Base-by-base conservation (phyloP, 306 rosid species). In the Ormosia emarginata region DNA sequence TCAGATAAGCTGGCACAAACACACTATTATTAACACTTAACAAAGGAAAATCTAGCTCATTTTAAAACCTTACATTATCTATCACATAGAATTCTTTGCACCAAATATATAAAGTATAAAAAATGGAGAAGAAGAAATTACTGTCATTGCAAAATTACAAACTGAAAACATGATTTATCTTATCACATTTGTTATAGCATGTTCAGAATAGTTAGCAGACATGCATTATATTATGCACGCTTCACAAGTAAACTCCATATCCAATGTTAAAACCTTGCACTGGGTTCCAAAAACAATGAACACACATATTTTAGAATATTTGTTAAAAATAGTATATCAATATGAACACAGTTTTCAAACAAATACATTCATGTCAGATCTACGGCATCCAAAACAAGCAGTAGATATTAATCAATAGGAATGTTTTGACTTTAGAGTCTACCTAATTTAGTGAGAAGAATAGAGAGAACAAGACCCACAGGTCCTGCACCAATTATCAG, bases 401-500 rank as follows among this genome's bases (percentile, higher is more conserved):
- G 12, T 13, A 62, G 40, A 47, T 2, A 76, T 47, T 15, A 37
- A 80, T 80, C 64, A 41, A 70, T 29, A n/a, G 10, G 30, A 77
- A 56, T 55, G 71, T 65, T 24, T 67, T 79, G 37, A 71, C 4
- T 12, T 71, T 14, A 74, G 50, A 15, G 43, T 17, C n/a, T 84
- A 94, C 98, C 98, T 83, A 94, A 85, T 84, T 89, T 94, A 11
- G 92, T 90, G 68, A 92, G 88, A 81, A 94, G 97, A 75, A 89
- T 90, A 41, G 98, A 88, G 72, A 92, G 96, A 78, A 90, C 92
- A 59, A 94, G 97, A 82, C 98, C 97, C 58, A 92, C 98, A 75
- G 98, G 97, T 63, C 97, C 97, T 34, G 98, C 96, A 24, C 97
- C 98, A 43, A 92, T 85, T 13, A 94, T 91, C 64, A 94, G 85